These are phyloP conservation scores for Ceratopteris richardii DNA, from an alignment of 75 land plant species.

Conservation along the genomic window DNA sequence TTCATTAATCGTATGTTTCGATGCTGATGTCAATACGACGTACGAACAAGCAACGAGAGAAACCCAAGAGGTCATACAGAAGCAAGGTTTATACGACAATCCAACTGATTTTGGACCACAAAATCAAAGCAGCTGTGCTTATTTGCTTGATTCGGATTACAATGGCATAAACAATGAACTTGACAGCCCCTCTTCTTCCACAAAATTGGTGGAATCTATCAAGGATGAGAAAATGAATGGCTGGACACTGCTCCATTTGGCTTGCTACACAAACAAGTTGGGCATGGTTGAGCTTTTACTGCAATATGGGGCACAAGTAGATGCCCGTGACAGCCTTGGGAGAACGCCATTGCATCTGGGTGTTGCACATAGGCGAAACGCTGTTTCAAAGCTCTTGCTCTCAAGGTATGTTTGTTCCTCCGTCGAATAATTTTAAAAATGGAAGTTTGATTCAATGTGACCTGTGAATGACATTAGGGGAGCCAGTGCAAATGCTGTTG, in stretches of 20 bases:
- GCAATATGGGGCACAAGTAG: constrained; percentile 70
- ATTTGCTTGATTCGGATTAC: neutral
- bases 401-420: constrained; percentile 31
- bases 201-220: neutral
- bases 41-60: constrained; percentile 24
- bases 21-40: constrained; percentile 58
- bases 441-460: neutral
- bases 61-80: neutral
- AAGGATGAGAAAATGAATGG: constrained; percentile 41
- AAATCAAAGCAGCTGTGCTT: neutral
- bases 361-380: constrained; percentile 27
- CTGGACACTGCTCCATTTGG: constrained; percentile 63
- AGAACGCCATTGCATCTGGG: constrained; percentile 62
- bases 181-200: neutral
- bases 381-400: constrained; percentile 42
- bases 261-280: constrained; percentile 57
- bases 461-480: constrained; percentile 37
- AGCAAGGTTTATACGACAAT: neutral
- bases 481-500: constrained; percentile 52
- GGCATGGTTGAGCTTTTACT: constrained; percentile 75
- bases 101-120: neutral
- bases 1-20: constrained; percentile 42
- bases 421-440: too few species aligned
- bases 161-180: neutral
- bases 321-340: constrained; percentile 48